Evolutionary conservation across 768 basidiomycete genomes (phyloP), one percentile per base, ranked within the genome.

Genomic region (Boletus sensibilis): DNA sequence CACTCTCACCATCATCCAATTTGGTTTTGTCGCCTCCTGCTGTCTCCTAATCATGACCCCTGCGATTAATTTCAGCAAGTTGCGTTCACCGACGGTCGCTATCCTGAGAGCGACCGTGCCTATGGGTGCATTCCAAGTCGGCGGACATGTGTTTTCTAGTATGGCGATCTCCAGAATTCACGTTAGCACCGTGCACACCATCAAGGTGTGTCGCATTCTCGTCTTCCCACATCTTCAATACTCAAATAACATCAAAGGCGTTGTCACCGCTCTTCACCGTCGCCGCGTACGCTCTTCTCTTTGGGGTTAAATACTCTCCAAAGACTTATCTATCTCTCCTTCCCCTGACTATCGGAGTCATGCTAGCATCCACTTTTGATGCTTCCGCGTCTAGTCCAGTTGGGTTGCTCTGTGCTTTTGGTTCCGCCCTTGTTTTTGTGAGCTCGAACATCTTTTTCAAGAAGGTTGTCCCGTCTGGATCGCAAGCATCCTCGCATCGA

Each of bases 361-460:
- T 98, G 94, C 80, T 99, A 60, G 95, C 94, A 38, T 96, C 90
- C 72, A 93, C 94, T 11, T 95, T 92, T 68, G 95, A 97, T 73
- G 75, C 96, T 55, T 91, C 92, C 1, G 86, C 86, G 4, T 95
- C 94, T 46, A 95, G 94, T 68, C 72, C 82, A 20, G 74, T 88
- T 27, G 97, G 97, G 13, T 75, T 99, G n/a, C 76, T 97, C 27
- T 97, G 92, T 72, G 96, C 97, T 4, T 94, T 99, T 67, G 96
- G 96, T 16, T 97, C 94, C 12, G 97, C 97, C 31, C 75, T 99
- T 55, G 87, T 99, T 61, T 98, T 99, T 70, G 97, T 99, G 59
- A 90, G 89, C 63, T 95, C 94, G 60, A 99, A 99, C 74, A 98
- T 99, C 65, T 97, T 95, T 73, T 98, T 96, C 82, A 99, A 99